phyloP scores from a whole-genome alignment of 495 filamentous ascomycete genomes.

The Friedmanniomyces simplex region DNA sequence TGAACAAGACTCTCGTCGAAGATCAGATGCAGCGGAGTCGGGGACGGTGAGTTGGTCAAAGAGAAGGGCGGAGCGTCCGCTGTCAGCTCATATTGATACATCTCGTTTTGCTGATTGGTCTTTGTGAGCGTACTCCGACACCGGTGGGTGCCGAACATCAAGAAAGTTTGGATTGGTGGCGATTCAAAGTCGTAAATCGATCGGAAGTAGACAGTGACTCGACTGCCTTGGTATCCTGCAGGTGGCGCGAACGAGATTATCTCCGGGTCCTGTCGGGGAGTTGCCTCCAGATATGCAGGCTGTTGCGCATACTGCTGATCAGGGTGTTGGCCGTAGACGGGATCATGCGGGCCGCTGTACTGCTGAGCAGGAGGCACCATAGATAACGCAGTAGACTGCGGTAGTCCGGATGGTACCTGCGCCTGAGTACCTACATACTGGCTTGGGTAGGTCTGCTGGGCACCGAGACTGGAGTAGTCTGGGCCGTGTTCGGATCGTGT shows the following conservation, averaged over 20 bases:
- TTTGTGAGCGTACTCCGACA: conserved; percentile 53
- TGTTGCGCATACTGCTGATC: conserved; percentile 33
- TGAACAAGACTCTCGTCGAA: conserved; percentile 37
- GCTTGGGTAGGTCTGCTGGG: conserved; percentile 25
- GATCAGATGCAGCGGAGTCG: conserved; percentile 59
- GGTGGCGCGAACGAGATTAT: conserved; percentile 58
- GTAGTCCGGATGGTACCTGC: conserved; percentile 28
- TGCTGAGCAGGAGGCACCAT: conserved; percentile 26
- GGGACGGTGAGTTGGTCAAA: conserved; percentile 52
- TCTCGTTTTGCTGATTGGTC: conserved; percentile 46
- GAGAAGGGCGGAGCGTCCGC: conserved; percentile 62
- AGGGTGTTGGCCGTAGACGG: conserved; percentile 34
- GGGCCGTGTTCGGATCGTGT: conserved; percentile 33
- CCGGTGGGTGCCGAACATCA: conserved; percentile 66
- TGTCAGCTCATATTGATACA: conserved; percentile 61
- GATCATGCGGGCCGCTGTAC: conserved; percentile 31
- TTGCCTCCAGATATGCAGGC: conserved; percentile 42
- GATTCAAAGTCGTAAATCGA: conserved; percentile 60
- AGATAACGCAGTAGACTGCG: conserved; percentile 19
- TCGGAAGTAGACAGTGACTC: conserved; percentile 60
- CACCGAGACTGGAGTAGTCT: conserved; percentile 28
- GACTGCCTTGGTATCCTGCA: conserved; percentile 55
- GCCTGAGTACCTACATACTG: conserved; percentile 29
- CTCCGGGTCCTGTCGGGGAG: conserved; percentile 42
- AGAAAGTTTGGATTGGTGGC: conserved; percentile 44